phyloP scores from a whole-genome alignment of 345 rosid genomes.

The Pistacia atlantica region DNA sequence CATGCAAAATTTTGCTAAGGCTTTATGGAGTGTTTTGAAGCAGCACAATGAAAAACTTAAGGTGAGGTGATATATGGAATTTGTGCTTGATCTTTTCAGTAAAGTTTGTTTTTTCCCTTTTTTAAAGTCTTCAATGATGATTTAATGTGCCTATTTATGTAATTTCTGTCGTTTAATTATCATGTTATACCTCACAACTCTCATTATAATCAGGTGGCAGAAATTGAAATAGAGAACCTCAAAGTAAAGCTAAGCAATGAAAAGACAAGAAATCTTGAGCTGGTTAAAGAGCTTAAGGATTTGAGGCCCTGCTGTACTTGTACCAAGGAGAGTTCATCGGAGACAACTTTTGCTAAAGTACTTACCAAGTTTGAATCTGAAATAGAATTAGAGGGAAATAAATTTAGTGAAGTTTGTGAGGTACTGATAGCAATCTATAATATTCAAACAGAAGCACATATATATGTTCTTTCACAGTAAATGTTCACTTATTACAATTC shows the following conservation, averaged over 20 bases:
- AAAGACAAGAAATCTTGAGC: conserved; percentile 43
- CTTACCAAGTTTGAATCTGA: conserved; percentile 26
- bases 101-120: neutral
- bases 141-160: neutral
- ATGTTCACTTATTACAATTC: neutral
- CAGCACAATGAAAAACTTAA: conserved; percentile 65
- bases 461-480: neutral
- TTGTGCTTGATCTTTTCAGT: conserved; percentile 16
- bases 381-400: conserved; percentile 22
- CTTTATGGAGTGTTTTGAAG: conserved; percentile 79
- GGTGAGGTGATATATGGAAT: conserved; percentile 39
- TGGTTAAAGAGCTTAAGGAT: conserved; percentile 56
- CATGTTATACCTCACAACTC: neutral
- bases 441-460: neutral
- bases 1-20: conserved; percentile 70
- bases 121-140: neutral
- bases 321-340: conserved; percentile 29
- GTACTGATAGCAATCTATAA: conserved; percentile 21
- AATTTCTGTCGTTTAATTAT: conserved; percentile 8
- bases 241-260: conserved; percentile 51
- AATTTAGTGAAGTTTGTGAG: conserved; percentile 30
- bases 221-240: conserved; percentile 53
- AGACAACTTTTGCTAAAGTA: conserved; percentile 24
- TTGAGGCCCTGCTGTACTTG: conserved; percentile 51
- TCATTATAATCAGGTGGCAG: conserved; percentile 58